Percentiles rank a stretch among this genome's conserved stretches.
These are phyloP conservation scores for Gossypium longicalyx DNA, from an alignment of 345 rosid species.

Conservation along the genomic window DNA sequence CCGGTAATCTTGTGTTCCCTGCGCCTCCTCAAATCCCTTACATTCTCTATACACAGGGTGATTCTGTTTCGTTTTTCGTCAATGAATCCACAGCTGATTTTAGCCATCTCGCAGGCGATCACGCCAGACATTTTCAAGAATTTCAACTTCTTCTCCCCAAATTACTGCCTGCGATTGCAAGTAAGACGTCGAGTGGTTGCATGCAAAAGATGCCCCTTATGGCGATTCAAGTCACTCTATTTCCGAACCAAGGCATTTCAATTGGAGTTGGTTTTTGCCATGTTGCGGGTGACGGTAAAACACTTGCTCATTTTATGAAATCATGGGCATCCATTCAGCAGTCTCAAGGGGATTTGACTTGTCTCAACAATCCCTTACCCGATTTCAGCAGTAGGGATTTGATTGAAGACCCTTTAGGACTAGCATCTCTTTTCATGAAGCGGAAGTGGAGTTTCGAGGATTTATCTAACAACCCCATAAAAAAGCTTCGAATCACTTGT, in stretches of 20 bases:
- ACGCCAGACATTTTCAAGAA: conserved; percentile 18
- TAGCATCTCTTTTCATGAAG: conserved; percentile 23
- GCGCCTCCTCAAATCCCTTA: conserved; percentile 26
- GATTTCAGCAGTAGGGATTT: conserved; percentile 23
- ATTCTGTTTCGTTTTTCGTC: conserved; percentile 20
- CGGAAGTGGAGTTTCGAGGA: neutral
- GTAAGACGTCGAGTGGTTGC: conserved; percentile 1
- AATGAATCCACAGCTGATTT: conserved; percentile 26
- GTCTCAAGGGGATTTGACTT: neutral
- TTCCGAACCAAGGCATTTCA: conserved; percentile 15
- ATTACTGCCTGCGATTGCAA: neutral
- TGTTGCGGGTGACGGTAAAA: conserved; percentile 36
- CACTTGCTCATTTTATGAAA: conserved; percentile 34
- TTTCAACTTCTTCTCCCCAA: conserved; percentile 22
- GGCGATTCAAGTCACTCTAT: conserved; percentile 38
- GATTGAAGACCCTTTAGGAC: conserved; percentile 25
- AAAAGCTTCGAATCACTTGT: conserved; percentile 23
- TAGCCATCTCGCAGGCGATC: conserved; percentile 15
- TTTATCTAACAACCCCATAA: neutral
- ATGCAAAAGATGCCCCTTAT: conserved; percentile 15
- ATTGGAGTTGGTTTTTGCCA: conserved; percentile 22
- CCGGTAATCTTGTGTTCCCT: conserved; percentile 23
- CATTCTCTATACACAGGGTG: conserved; percentile 20
- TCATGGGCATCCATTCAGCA: conserved; percentile 26
- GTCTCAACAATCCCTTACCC: neutral